phyloP scores from a whole-genome alignment of 192 early-diverging fungal species.

The Podila epigama region DNA sequence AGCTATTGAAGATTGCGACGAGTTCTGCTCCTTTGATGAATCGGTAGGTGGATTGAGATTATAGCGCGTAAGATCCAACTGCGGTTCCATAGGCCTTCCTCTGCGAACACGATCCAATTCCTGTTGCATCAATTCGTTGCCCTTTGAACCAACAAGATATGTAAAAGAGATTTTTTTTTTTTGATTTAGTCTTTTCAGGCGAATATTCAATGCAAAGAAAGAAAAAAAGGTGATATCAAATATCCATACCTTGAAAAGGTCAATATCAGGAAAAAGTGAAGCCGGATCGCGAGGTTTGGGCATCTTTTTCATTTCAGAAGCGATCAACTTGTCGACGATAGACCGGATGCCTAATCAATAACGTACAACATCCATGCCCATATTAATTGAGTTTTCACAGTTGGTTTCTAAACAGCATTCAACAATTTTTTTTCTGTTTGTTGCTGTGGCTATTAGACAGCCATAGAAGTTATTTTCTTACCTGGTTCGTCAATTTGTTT shows the following conservation, averaged over 20 bases:
- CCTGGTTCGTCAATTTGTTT: constrained; percentile 58
- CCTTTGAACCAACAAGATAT: not conserved
- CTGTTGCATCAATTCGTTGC: constrained; percentile 46
- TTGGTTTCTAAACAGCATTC: no score
- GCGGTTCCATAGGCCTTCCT: constrained; percentile 51
- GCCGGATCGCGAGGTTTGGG: constrained; percentile 44
- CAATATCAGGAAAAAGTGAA: constrained; percentile 51
- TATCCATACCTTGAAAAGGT: constrained; percentile 49
- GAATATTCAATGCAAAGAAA: no score
- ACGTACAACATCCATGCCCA: not conserved
- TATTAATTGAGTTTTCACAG: not conserved
- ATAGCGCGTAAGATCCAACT: constrained; percentile 57
- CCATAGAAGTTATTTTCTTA: no score
- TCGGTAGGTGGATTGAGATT: constrained; percentile 51
- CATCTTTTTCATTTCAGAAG: constrained; percentile 62
- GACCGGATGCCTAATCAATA: constrained; percentile 49
- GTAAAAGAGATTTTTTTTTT: not conserved
- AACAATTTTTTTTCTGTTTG: no score
- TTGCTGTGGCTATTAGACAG: no score
- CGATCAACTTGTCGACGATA: constrained; percentile 60
- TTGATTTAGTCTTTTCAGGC: not conserved
- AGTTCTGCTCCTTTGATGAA: no score
- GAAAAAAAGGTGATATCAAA: not conserved
- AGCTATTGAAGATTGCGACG: no score
- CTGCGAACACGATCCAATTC: constrained; percentile 56